These are phyloP conservation scores for Piromyces finnis DNA, from an alignment of 192 early-diverging fungal genomes.

Conservation along the genomic window DNA sequence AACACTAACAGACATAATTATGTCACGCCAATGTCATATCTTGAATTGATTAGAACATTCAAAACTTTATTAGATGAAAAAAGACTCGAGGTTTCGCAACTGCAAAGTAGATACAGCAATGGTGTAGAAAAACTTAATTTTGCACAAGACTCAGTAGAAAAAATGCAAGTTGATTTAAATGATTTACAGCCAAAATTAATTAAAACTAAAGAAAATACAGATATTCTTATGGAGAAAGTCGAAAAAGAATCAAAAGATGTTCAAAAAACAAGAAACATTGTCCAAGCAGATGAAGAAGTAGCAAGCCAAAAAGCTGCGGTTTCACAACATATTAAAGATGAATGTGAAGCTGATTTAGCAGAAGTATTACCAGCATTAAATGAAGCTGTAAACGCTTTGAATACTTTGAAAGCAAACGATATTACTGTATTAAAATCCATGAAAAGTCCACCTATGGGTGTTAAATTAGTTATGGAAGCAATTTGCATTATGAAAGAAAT, in stretches of 20 bases:
- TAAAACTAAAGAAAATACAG: slow-evolving; percentile 28
- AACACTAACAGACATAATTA: slow-evolving; percentile 30
- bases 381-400: slow-evolving; percentile 26
- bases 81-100: slow-evolving; percentile 17
- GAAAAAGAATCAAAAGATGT: slow-evolving; percentile 40
- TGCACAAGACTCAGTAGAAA: slow-evolving; percentile 29
- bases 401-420: slow-evolving; percentile 36
- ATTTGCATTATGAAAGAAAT: slow-evolving; percentile 44
- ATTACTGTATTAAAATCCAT: slow-evolving; percentile 41
- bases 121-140: slow-evolving; percentile 39
- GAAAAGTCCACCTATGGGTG: slow-evolving; percentile 38
- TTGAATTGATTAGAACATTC: slow-evolving; percentile 37
- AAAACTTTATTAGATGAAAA: slow-evolving; percentile 21
- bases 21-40: slow-evolving; percentile 38
- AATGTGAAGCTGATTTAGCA: slow-evolving; percentile 38
- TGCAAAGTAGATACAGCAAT: slow-evolving; percentile 28
- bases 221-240: slow-evolving; percentile 33
- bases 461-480: slow-evolving; percentile 43
- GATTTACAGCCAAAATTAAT: slow-evolving; percentile 36
- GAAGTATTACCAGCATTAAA: slow-evolving; percentile 38
- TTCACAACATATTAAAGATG: slow-evolving; percentile 32
- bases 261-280: slow-evolving; percentile 22
- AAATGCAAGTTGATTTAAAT: slow-evolving; percentile 39
- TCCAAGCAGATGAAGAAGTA: slow-evolving; percentile 34
- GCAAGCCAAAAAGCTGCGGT: slow-evolving; percentile 33